Evolutionary conservation across 2,329 filamentous ascomycete species (phyloP).

Genomic region (Tolypocladium amazonense): DNA sequence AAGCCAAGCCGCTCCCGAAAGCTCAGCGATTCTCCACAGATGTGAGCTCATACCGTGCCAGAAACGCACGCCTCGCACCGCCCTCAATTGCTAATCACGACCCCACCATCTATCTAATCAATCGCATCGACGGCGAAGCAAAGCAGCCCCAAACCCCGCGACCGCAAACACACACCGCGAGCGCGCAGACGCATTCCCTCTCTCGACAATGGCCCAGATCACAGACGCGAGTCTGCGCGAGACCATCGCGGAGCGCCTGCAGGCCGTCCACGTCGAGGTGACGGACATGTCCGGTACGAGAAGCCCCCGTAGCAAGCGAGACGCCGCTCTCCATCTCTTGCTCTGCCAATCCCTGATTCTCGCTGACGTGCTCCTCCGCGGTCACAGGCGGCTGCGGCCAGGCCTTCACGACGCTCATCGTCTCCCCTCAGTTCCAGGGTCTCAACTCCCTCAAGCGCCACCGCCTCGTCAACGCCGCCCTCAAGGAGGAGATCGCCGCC

Average conservation of each 20-base stretch:
- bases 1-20: neutral
- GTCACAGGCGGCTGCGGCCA: conserved; percentile 47
- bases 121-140: conserved; percentile 17
- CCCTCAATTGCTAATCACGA: neutral
- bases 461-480: conserved; percentile 69
- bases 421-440: conserved; percentile 57
- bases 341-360: neutral
- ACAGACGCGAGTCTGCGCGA: conserved; percentile 61
- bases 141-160: neutral
- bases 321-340: neutral
- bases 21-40: conserved; percentile 2
- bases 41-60: conserved; percentile 23
- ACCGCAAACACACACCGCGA: neutral
- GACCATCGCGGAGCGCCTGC: conserved; percentile 59
- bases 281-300: conserved; percentile 78
- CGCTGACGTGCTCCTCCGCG: neutral
- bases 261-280: conserved; percentile 73
- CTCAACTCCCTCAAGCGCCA: conserved; percentile 75
- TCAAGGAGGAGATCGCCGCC: conserved; percentile 79
- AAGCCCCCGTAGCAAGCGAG: neutral
- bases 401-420: conserved; percentile 48
- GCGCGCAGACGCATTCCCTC: too few relatives aligned
- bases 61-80: neutral
- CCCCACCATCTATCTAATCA: conserved; percentile 25
- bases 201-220: conserved; percentile 29